Percentiles rank a stretch among this genome's conserved stretches.
Evolutionary conservation across 768 basidiomycete species (phyloP).

Genomic region (Agrocybe pediades): DNA sequence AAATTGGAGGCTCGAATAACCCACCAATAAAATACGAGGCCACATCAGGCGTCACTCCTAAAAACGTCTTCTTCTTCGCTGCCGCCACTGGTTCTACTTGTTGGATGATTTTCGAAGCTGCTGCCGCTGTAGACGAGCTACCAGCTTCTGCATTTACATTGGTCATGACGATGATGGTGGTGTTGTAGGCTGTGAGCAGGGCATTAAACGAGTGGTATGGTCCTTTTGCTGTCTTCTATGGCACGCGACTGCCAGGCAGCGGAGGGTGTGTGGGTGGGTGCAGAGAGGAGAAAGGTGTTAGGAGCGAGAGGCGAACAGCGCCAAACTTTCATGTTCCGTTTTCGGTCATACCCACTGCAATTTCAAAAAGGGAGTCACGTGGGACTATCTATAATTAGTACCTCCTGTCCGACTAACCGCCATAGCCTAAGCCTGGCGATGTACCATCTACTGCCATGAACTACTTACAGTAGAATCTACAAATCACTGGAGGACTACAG

Average conservation of each 20-base stretch:
- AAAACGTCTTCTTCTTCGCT: conserved; percentile 7
- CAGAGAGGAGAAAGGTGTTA: not conserved
- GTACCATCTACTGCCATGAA: too few species aligned
- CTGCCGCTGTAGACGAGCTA: conserved; percentile 11
- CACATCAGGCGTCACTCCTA: conserved; percentile 23
- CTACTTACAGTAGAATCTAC: too few species aligned
- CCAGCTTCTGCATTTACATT: conserved; percentile 12
- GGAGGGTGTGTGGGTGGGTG: not conserved
- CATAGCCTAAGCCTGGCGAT: too few species aligned
- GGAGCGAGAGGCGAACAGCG: not conserved
- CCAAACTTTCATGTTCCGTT: conserved; percentile 3
- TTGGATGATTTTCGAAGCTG: conserved; percentile 7
- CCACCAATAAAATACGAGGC: conserved; percentile 28
- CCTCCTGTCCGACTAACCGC: too few species aligned
- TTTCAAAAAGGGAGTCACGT: not conserved
- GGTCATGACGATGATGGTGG: conserved; percentile 15
- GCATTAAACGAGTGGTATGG: conserved; percentile 17
- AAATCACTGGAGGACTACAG: too few species aligned
- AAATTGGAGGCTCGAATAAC: conserved; percentile 1
- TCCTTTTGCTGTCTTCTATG: not conserved
- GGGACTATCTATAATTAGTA: not conserved
- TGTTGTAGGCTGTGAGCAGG: conserved; percentile 10
- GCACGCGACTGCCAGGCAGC: not conserved
- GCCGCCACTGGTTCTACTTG: not conserved
- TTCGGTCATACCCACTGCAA: not conserved